Base-by-base conservation (phyloP, 306 rosid species). In the Dalbergia cultrata region DNA sequence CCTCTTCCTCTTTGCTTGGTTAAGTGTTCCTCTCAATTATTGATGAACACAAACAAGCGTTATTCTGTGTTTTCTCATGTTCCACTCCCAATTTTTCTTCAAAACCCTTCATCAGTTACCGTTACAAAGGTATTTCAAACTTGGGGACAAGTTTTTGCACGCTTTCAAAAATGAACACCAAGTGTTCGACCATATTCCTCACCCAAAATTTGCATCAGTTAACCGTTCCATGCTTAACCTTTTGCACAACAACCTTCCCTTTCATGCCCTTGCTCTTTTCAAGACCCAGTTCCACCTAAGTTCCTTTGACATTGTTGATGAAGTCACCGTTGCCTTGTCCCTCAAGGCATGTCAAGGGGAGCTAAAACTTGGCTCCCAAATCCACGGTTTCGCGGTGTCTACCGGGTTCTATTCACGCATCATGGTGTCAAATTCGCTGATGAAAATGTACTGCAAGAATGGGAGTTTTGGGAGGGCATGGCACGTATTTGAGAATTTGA, bases 401-500 rank as follows among this genome's bases (percentile, higher is more conserved):
- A 88, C 86, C 2, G 97, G 94, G 79, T 82, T 90, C 78, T 67
- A 82, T 78, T 88, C 80, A 0, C 17, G 11, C 45, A 62, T 87
- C 16, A 60, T 87, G 0, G 97, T 92, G 59, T 88, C 89, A 0
- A 94, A 94, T 78, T 92, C 97, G 0, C 81, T 92, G 70, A 94
- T 94, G 96, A 94, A 86, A 80, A 85, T 94, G 98, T 94, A 94
- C 76, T 84, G 83, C 50, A 89, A 87, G 76, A 85, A 92, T 47
- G 90, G 93, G 72, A 78, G 80, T 8, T 81, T 90, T 7, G 80
- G 76, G 9, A 70, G 44, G 41, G 89, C 94, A 52, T 73, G 89
- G 80, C 9, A 70, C 80, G 77, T 94, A 35, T 94, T 92, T 53
- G 85, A 87, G 80, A 85, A 62, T 78, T 73, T 94, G 88, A 80